Evolutionary conservation across 352 stramenopile species (phyloP).

Genomic region (Phytophthora boehmeriae): DNA sequence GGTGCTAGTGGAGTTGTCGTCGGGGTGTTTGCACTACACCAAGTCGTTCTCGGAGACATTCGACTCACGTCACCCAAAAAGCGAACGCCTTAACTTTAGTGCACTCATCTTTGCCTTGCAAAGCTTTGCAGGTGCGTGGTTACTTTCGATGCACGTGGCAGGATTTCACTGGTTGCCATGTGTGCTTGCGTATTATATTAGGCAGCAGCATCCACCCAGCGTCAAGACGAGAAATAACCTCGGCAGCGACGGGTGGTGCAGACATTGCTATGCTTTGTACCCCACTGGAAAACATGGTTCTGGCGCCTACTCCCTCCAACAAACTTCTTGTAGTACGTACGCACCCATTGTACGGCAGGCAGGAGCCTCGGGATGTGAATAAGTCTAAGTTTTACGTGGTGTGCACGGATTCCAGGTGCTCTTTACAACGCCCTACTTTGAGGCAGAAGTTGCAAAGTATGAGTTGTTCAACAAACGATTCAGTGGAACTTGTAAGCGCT

Average conservation of each 20-base stretch:
- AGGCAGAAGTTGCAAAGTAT: conserved; percentile 38
- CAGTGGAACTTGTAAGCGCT: no score
- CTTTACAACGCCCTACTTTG: conserved; percentile 40
- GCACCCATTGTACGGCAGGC: no score
- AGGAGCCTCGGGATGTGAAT: not conserved
- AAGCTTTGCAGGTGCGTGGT: conserved; percentile 49
- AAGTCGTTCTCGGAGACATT: conserved; percentile 57
- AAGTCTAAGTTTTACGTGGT: not conserved
- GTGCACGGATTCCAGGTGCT: conserved; percentile 32
- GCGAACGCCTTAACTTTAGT: conserved; percentile 66
- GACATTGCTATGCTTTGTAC: conserved; percentile 52
- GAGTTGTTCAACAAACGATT: not conserved
- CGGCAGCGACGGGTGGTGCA: not conserved
- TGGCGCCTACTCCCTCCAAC: conserved; percentile 39
- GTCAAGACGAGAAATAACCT: conserved; percentile 6
- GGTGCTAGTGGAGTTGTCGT: conserved; percentile 54
- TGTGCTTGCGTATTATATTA: not conserved
- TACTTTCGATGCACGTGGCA: not conserved
- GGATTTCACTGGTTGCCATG: not conserved
- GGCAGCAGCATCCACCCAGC: conserved; percentile 28
- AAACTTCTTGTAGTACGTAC: conserved; percentile 42
- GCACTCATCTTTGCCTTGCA: conserved; percentile 70
- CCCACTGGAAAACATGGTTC: conserved; percentile 49
- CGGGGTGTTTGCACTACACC: conserved; percentile 54
- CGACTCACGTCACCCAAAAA: conserved; percentile 49